Percentiles rank a stretch among this genome's conserved stretches.
Evolutionary conservation across 495 filamentous ascomycete species (phyloP).

Genomic region (Sabuloglossum arenarium): DNA sequence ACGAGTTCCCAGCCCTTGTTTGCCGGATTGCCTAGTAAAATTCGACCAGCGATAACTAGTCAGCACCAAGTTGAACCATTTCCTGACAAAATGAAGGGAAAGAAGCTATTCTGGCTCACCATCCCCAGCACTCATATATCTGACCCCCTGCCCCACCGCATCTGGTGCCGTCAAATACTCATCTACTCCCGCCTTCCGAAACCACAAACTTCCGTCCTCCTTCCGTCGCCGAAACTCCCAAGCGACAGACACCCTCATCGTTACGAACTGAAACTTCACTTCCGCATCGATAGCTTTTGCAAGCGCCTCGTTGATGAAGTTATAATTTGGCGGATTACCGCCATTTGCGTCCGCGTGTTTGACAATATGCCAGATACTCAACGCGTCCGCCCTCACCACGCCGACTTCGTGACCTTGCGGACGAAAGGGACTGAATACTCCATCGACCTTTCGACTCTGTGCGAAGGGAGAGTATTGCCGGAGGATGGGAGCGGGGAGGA

Average conservation of each 20-base stretch:
- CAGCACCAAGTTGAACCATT: no score
- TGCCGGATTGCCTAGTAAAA: not conserved
- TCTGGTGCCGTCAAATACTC: not conserved
- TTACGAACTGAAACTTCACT: no score
- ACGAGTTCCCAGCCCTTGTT: not conserved
- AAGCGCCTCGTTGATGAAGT: not conserved
- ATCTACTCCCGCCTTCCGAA: not conserved
- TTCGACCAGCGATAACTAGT: not conserved
- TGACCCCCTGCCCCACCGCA: not conserved
- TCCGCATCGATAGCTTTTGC: not conserved
- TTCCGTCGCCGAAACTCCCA: not conserved
- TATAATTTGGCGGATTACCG: not conserved
- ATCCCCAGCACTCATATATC: not conserved
- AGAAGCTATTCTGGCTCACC: not conserved
- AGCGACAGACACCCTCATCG: not conserved
- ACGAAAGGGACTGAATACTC: no score
- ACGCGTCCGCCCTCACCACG: not conserved
- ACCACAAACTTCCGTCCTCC: not conserved
- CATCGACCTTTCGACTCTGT: not conserved
- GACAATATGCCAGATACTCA: not conserved
- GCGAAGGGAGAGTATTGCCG: not conserved
- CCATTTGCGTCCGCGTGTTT: not conserved
- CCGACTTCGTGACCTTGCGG: no score
- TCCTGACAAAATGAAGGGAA: not conserved
- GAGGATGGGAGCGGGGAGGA: not conserved